Evolutionary conservation across 2,329 filamentous ascomycete species (phyloP), one percentile per base, ranked within the genome.

Genomic region (Purpureocillium takamizusanense): DNA sequence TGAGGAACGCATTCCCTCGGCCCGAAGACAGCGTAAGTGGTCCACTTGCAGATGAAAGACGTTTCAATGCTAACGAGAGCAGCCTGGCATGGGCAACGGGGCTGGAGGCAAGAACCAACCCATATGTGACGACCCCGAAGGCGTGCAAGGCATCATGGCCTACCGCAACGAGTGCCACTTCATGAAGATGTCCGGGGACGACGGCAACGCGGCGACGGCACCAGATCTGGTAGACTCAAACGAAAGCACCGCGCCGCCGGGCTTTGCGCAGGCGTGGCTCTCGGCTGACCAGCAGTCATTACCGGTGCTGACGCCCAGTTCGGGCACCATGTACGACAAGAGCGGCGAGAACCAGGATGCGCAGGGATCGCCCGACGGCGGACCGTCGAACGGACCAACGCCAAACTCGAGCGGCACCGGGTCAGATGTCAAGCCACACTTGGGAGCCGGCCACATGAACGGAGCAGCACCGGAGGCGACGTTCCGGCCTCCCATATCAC

Each of bases 1-100:
- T 79, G 15, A 71, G 66, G 46, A 58, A 66, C 18, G 69, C 70
- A 1, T 77, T 78, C 35, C 65, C 72, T n/a, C 68, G 72, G 34
- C 68, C 65, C 39, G 62, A 53, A 18, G 69, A 75, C 33, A 70
- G 62, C 32, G 72, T 76, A 62, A 50, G 72, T 68, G 11, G 12
- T 30, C 28, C 4, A 5, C 28, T n/a, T n/a, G n/a, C n/a, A n/a
- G n/a, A n/a, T n/a, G n/a, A 25, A 25, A 10, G 5, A 25, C 10
- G 21, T 25, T 10, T 25, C 6, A 25, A 25, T 10, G 21, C 50
- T 60, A 41, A 61, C 42, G 9, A 23, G 14, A 21, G 23, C 33
- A 63, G 60, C 54, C 62, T 29, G 47, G 42, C 15, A 43, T 52
- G 27, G 50, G 47, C 27, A 43, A 42, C 31, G 51, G 44, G 35